Percentiles rank a stretch among this genome's conserved stretches.
phyloP scores from a whole-genome alignment of 2,329 filamentous ascomycete species.

The Colletotrichum lini region DNA sequence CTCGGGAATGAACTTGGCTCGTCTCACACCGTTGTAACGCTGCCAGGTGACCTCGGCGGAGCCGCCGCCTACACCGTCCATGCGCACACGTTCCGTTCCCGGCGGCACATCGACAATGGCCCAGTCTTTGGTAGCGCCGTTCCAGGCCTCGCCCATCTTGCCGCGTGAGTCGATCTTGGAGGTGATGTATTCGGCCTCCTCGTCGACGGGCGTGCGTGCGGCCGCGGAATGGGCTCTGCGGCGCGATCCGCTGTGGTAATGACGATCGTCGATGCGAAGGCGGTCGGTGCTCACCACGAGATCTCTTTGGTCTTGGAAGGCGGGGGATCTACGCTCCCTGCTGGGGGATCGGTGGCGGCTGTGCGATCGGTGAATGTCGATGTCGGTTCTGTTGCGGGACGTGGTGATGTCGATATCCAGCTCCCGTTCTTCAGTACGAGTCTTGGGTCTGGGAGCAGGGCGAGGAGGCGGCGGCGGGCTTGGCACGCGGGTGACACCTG shows the following conservation, averaged over 20 bases:
- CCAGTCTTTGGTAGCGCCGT: slow-evolving; percentile 84
- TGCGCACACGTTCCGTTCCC: slow-evolving; percentile 84
- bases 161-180: slow-evolving; percentile 71
- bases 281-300: slow-evolving; percentile 72
- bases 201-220: slow-evolving; percentile 61
- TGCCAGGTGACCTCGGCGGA: slow-evolving; percentile 84
- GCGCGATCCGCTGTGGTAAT: slow-evolving; percentile 55
- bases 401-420: slow-evolving; percentile 75
- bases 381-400: slow-evolving; percentile 68
- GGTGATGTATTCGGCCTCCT: slow-evolving; percentile 76
- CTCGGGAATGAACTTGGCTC: slow-evolving; percentile 81
- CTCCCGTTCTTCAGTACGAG: slow-evolving; percentile 63
- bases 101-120: slow-evolving; percentile 87
- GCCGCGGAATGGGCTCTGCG: slow-evolving; percentile 68
- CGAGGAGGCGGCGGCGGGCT: slow-evolving; percentile 66
- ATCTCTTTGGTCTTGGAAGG: slow-evolving; percentile 67
- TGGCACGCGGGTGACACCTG: slow-evolving; percentile 64
- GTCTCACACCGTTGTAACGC: slow-evolving; percentile 82
- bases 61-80: slow-evolving; percentile 85
- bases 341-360: slow-evolving; percentile 53
- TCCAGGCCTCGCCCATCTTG: slow-evolving; percentile 79
- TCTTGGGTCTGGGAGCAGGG: slow-evolving; percentile 60
- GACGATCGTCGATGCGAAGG: slow-evolving; percentile 60
- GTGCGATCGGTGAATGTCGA: slow-evolving; percentile 65
- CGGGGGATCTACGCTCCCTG: slow-evolving; percentile 57